Base-by-base conservation (phyloP, 768 basidiomycete genomes). In the Pholiota molesta region DNA sequence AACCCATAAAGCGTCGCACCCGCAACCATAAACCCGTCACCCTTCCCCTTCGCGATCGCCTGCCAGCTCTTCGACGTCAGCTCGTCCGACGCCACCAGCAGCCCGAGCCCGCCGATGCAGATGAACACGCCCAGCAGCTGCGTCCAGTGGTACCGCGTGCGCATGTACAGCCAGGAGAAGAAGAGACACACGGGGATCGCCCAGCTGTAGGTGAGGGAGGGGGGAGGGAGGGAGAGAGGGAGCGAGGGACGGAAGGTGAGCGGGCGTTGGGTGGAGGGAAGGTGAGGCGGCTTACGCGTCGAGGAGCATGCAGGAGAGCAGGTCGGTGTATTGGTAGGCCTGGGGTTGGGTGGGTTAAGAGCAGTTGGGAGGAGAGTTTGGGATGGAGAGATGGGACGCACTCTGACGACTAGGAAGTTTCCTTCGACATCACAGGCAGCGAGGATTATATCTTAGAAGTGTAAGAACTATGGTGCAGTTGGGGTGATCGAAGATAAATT, bases 291-390 rank as follows among this genome's bases (percentile, higher is more conserved):
- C 86, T 63, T 71, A 92, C 86, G 93, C 92, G 69, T 95, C 92
- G 52, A 95, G 86, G n/a, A 95, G 83, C 91, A 94, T 94, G 74
- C 91, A 93, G 1, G 94, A 95, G 51, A 95, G 78, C 3, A 95
- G 77, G 66, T 91, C 92, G 35, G 94, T 95, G 77, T 91, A 94
- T 77, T 92, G 83, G 71, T 90, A 94, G 17, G 93, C 91, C 86
- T 89, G 44, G 44, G 37, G 5, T 28, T 19, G 33, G 5, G 2
- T 33, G 0, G 2, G 21, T 49, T 40, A 17, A 51, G 26, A 26
- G 26, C 26, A 26, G 26, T 26, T 26, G 26, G 26, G 4, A 26
- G 26, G 26, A 26, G 26, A 26, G 45, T 10, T 37, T 37, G 8
- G 21, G 21, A 31, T 31, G 31, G 31, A 31, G 31, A 7, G 31